Conservation (phyloP, 495 filamentous ascomycete genomes). For the Choiromyces venosus region DNA sequence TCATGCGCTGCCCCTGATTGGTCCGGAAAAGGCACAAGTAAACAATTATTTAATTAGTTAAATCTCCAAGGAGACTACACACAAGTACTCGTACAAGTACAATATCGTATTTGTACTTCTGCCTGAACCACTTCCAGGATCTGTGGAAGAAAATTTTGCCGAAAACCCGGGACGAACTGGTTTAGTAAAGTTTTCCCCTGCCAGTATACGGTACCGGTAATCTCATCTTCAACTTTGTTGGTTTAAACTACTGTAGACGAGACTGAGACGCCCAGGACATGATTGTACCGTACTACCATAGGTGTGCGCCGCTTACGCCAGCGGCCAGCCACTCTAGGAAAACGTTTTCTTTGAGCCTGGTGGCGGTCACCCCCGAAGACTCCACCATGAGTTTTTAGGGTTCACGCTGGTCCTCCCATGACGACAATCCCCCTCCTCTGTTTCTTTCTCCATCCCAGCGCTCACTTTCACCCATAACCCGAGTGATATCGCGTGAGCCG, state of each 20-base stretch:
- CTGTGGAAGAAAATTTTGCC: not conserved
- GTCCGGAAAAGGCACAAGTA: not conserved
- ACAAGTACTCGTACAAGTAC: not conserved
- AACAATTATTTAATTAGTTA: not conserved
- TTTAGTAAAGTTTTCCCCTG: not conserved
- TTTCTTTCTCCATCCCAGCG: not conserved
- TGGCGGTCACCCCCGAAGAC: not conserved
- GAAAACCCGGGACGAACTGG: not conserved
- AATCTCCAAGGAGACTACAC: not conserved
- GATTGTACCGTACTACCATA: not conserved
- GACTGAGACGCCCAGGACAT: too few relatives aligned
- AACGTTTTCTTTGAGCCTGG: not conserved
- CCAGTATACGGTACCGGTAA: not conserved
- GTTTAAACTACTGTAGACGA: not conserved
- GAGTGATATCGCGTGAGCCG: not conserved
- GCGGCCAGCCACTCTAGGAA: not conserved
- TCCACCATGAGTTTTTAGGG: too few relatives aligned
- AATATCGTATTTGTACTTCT: too few relatives aligned
- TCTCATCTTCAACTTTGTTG: not conserved
- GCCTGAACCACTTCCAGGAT: not conserved
- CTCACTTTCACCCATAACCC: not conserved
- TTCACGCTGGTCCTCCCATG: not conserved
- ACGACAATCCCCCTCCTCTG: not conserved
- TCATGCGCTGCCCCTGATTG: not conserved
- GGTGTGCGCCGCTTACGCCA: not conserved